Conservation (phyloP, 768 basidiomycete species). For the Epithele typhae region DNA sequence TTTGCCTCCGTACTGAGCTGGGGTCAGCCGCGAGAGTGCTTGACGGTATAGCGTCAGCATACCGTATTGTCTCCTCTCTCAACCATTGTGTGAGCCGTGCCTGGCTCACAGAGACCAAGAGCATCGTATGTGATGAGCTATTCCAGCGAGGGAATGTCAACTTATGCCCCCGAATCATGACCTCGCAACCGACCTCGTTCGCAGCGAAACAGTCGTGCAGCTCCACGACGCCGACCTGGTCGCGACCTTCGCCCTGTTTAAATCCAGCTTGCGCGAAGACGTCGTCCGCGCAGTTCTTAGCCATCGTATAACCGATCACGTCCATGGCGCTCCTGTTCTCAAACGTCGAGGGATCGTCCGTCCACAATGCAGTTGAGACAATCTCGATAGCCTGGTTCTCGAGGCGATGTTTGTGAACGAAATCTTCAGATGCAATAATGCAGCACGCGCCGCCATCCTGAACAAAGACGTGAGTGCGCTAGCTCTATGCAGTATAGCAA, state of each 20-base stretch:
- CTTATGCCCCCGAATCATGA: neutral
- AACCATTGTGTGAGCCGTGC: conserved; percentile 70
- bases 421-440: conserved; percentile 73
- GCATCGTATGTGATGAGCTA: conserved; percentile 82
- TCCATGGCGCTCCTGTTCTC: conserved; percentile 73
- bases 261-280: conserved; percentile 74
- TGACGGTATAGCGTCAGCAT: neutral
- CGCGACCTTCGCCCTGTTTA: conserved; percentile 52
- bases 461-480: neutral
- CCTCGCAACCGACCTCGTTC: conserved; percentile 53
- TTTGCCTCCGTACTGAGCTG: conserved; percentile 72
- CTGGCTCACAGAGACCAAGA: conserved; percentile 61
- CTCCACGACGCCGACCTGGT: conserved; percentile 80
- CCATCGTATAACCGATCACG: conserved; percentile 77
- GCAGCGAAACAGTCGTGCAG: conserved; percentile 85
- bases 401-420: conserved; percentile 64
- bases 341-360: conserved; percentile 63
- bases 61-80: conserved; percentile 79
- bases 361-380: conserved; percentile 58
- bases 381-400: conserved; percentile 89
- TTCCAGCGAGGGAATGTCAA: neutral
- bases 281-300: conserved; percentile 60
- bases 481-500: neutral
- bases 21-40: neutral
- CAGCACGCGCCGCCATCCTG: conserved; percentile 77